phyloP scores from a whole-genome alignment of 208 protist genomes.

The Trichomonas tenax region DNA sequence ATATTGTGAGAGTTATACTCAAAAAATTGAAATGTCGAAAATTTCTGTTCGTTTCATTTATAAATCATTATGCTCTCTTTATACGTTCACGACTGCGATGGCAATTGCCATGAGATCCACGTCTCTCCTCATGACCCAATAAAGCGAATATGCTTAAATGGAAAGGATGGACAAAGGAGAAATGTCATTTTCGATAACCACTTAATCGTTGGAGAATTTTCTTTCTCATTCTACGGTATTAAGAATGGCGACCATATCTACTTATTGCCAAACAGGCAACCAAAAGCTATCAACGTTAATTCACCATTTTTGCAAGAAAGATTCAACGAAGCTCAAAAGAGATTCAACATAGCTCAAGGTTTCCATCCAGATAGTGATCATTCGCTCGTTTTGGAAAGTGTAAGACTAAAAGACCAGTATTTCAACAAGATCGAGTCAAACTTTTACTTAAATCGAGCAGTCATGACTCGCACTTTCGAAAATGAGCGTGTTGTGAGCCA shows the following conservation, averaged over 20 bases:
- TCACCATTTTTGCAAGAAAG: not conserved
- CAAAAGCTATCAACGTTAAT: not conserved
- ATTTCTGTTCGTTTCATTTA: not conserved
- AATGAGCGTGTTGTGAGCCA: not conserved
- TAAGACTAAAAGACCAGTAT: not conserved
- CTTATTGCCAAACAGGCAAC: not conserved
- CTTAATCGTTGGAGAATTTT: not conserved
- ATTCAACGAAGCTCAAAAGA: not conserved
- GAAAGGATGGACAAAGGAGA: not conserved
- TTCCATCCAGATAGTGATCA: not conserved
- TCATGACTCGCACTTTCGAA: not conserved
- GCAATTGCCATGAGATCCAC: not conserved
- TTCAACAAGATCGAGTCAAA: not conserved
- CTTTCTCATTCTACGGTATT: not conserved
- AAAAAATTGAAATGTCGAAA: not conserved
- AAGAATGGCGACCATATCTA: not conserved
- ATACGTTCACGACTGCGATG: not conserved
- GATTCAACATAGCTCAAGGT: not conserved
- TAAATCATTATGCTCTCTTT: not conserved
- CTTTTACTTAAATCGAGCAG: not conserved
- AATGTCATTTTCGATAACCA: not conserved
- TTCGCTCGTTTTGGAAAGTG: not conserved
- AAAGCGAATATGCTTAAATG: not conserved
- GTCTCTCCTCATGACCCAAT: not conserved
- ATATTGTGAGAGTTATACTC: not conserved